Percentiles rank a stretch among this genome's conserved stretches.
Conservation (phyloP, 2,329 filamentous ascomycete genomes). For the Aspergillus cejpii region DNA sequence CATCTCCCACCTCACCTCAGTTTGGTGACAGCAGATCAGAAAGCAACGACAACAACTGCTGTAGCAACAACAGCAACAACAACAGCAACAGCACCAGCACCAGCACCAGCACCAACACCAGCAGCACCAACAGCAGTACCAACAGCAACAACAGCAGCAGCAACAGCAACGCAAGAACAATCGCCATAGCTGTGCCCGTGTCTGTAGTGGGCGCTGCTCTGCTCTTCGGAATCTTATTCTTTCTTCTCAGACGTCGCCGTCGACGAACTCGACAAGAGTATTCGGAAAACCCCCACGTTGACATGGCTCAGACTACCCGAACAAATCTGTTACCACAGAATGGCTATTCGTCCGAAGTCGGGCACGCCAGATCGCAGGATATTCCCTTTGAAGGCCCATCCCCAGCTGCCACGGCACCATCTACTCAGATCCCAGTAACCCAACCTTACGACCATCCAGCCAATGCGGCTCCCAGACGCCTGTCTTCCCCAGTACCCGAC, state of each 20-base stretch:
- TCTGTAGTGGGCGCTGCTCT: conserved; percentile 22
- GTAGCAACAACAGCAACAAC: conserved; percentile 12
- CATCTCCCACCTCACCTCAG: neutral
- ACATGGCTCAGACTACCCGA: conserved; percentile 1
- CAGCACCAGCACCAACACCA: no score
- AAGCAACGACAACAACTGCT: neutral
- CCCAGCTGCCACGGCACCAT: neutral
- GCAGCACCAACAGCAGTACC: neutral
- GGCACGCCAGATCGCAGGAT: neutral
- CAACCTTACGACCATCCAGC: neutral
- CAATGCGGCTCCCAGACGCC: conserved; percentile 3
- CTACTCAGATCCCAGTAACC: neutral
- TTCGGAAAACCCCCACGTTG: conserved; percentile 7
- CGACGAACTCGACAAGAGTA: conserved; percentile 16
- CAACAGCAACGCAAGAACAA: conserved; percentile 18
- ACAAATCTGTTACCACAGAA: conserved; percentile 8
- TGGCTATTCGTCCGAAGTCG: neutral
- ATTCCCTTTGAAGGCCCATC: conserved; percentile 6
- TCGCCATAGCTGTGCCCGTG: conserved; percentile 33
- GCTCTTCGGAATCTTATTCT: conserved; percentile 21
- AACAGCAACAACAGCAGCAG: neutral
- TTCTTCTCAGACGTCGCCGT: conserved; percentile 20
- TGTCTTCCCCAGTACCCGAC: conserved; percentile 5
- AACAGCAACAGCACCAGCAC: conserved; percentile 30
- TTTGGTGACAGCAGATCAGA: neutral